phyloP scores from a whole-genome alignment of 73 alveolate genomes.

The Effrenium voratum region DNA sequence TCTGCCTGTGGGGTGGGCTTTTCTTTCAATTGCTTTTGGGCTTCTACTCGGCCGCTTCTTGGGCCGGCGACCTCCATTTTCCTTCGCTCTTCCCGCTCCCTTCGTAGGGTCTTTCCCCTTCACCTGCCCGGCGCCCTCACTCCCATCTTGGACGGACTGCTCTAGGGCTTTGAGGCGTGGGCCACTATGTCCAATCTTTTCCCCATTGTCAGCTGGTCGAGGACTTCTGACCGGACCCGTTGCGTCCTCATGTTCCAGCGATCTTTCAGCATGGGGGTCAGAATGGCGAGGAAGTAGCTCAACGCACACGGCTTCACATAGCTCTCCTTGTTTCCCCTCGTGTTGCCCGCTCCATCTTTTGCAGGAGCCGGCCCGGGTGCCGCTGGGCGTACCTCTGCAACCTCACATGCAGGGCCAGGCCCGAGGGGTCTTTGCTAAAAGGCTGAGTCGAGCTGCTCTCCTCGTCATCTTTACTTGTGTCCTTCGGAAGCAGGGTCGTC shows the following conservation, averaged over 20 bases:
- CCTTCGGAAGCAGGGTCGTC: background rate
- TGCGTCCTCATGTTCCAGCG: background rate
- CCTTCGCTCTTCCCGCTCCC: background rate
- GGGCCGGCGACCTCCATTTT: background rate
- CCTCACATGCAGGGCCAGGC: slow-evolving; percentile 15
- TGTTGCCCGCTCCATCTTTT: background rate
- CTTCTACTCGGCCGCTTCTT: slow-evolving; percentile 4
- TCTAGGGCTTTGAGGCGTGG: slow-evolving; percentile 32
- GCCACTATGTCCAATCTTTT: background rate
- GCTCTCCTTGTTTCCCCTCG: background rate
- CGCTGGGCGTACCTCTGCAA: slow-evolving; percentile 22
- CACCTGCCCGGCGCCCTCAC: background rate
- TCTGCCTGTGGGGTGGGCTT: background rate
- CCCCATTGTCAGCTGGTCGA: background rate
- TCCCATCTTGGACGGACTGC: background rate
- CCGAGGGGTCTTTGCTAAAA: slow-evolving; percentile 65
- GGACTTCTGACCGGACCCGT: background rate
- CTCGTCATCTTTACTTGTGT: background rate
- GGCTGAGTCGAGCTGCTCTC: background rate
- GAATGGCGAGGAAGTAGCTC: background rate
- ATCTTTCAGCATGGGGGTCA: background rate
- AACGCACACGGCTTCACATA: background rate
- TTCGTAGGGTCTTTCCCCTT: background rate
- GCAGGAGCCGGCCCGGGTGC: slow-evolving; percentile 46
- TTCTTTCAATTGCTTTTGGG: no score